Conservation (phyloP, 2,329 filamentous ascomycete genomes). For the Daldinia sp. region DNA sequence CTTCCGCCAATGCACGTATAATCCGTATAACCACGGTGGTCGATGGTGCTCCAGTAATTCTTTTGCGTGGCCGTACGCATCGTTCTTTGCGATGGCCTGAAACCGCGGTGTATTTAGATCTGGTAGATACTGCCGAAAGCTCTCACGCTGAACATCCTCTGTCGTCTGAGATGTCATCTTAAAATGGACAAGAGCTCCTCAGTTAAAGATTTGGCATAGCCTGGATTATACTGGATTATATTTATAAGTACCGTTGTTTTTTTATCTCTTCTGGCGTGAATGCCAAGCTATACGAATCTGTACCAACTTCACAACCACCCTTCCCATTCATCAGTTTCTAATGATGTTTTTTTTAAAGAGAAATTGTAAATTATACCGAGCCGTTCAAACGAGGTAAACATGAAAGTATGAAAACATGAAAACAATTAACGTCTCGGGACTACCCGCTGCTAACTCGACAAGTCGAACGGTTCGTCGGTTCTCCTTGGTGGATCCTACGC, state of each 20-base stretch:
- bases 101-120: slow-evolving; percentile 70
- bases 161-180: slow-evolving; percentile 29
- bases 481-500: slow-evolving; percentile 30
- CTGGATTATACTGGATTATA: neutral
- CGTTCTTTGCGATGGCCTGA: slow-evolving; percentile 67
- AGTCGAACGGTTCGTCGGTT: slow-evolving; percentile 24
- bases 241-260: neutral
- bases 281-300: neutral
- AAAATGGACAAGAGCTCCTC: neutral
- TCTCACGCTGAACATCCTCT: slow-evolving; percentile 28
- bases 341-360: neutral
- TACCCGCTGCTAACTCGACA: slow-evolving; percentile 11
- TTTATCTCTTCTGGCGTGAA: neutral
- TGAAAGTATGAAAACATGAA: no score
- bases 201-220: neutral
- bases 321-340: neutral
- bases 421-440: neutral
- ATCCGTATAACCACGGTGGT: slow-evolving; percentile 72
- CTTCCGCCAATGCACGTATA: slow-evolving; percentile 67
- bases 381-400: neutral
- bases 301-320: neutral
- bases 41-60: slow-evolving; percentile 65
- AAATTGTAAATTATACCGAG: neutral
- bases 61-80: slow-evolving; percentile 68
- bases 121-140: slow-evolving; percentile 67